phyloP scores from a whole-genome alignment of 75 land plant genomes.

The Pinus tabuliformis region DNA sequence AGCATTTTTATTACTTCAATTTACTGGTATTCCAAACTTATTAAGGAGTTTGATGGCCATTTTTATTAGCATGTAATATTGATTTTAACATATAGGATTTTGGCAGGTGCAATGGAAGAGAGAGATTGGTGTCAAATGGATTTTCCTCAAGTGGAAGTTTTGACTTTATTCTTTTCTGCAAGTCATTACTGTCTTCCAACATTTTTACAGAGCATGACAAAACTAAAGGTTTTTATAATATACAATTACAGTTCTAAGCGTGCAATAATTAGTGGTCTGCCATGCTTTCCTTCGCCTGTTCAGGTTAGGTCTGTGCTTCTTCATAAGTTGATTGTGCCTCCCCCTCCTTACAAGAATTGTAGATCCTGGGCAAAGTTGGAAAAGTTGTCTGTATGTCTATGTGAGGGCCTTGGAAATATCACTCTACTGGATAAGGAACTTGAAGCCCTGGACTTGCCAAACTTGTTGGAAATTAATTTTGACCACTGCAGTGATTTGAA shows the following conservation, averaged over 20 bases:
- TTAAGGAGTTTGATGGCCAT: not conserved
- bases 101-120: constrained; percentile 49
- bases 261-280: not conserved
- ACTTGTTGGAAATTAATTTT: constrained; percentile 37
- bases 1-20: too few species aligned
- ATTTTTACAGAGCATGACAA: constrained; percentile 43
- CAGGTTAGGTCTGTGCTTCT: constrained; percentile 50
- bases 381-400: constrained; percentile 44
- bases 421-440: constrained; percentile 6
- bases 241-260: constrained; percentile 22
- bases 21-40: not conserved
- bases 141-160: constrained; percentile 54
- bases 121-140: constrained; percentile 50
- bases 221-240: constrained; percentile 37
- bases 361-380: constrained; percentile 12
- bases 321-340: constrained; percentile 36
- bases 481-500: constrained; percentile 49
- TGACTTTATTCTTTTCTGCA: constrained; percentile 44
- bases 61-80: not conserved
- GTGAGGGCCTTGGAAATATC: constrained; percentile 21
- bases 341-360: not conserved
- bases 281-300: not conserved
- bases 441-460: constrained; percentile 25
- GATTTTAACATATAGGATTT: not conserved
- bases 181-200: constrained; percentile 48